Conservation (phyloP, 345 rosid species). For the Fremontodendron californicum region DNA sequence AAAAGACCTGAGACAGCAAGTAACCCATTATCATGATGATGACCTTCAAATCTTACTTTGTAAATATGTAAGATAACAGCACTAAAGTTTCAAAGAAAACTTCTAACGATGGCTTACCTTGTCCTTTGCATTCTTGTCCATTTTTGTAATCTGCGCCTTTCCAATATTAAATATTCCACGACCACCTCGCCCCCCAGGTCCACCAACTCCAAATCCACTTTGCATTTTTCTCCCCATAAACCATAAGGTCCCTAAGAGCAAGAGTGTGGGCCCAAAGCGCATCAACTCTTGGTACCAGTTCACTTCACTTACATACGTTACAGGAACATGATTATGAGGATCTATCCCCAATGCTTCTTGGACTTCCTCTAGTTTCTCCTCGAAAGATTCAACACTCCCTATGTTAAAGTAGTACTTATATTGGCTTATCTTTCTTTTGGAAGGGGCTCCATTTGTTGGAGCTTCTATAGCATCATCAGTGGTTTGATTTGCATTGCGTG, state of each 20-base stretch:
- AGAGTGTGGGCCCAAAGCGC: conserved; percentile 38
- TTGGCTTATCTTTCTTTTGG: conserved; percentile 23
- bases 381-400: conserved; percentile 48
- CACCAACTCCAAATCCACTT: conserved; percentile 42
- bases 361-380: conserved; percentile 50
- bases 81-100: neutral
- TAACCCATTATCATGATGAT: conserved; percentile 5
- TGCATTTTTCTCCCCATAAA: conserved; percentile 33
- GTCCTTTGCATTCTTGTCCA: conserved; percentile 46
- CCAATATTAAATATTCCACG: conserved; percentile 46
- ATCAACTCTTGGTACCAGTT: conserved; percentile 34
- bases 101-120: conserved; percentile 30
- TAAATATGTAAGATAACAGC: conserved; percentile 1
- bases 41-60: neutral
- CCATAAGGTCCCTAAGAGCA: conserved; percentile 34
- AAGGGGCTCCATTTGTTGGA: conserved; percentile 22
- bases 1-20: conserved; percentile 32
- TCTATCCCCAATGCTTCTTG: conserved; percentile 39
- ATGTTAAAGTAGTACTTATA: conserved; percentile 38
- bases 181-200: conserved; percentile 39
- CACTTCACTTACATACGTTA: conserved; percentile 34
- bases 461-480: conserved; percentile 22
- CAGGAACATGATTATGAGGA: conserved; percentile 42
- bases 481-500: conserved; percentile 15
- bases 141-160: conserved; percentile 37